Evolutionary conservation across 306 rosid genomes (phyloP).

Genomic region (Castanea sativa): DNA sequence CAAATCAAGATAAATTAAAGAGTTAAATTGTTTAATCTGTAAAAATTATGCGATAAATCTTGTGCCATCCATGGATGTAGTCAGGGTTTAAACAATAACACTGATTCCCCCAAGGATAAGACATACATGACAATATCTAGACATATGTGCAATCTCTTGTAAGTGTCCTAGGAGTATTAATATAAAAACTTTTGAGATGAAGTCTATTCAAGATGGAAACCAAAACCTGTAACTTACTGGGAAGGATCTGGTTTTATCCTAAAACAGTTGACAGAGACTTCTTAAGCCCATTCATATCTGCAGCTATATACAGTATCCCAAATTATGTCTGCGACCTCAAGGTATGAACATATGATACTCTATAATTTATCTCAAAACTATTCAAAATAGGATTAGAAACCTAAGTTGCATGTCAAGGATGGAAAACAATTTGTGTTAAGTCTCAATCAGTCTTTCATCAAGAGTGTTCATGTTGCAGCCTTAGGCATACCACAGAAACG

Average conservation of each 20-base stretch:
- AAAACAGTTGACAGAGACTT: background rate
- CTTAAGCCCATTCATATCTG: constrained; percentile 21
- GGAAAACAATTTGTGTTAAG: constrained; percentile 21
- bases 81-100: background rate
- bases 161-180: background rate
- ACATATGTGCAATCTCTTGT: background rate
- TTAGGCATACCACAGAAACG: constrained; percentile 9
- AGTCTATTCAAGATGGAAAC: background rate
- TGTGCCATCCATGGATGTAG: background rate
- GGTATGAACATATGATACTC: constrained; percentile 17
- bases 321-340: constrained; percentile 28
- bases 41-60: background rate
- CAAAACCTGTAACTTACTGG: background rate
- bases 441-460: constrained; percentile 28
- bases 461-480: constrained; percentile 33
- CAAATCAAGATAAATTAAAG: background rate
- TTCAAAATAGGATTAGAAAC: constrained; percentile 20
- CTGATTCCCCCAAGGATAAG: background rate
- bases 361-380: constrained; percentile 13
- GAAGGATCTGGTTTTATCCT: constrained; percentile 6
- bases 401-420: constrained; percentile 17
- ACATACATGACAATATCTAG: background rate
- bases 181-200: background rate
- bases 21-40: background rate
- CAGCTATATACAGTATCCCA: constrained; percentile 40